Evolutionary conservation across 78 protist genomes (phyloP).

Genomic region (Dictyostelium discoideum): dicty_2.7 NC_007088.5:6274501-6275000

Average conservation of each 20-base stretch:
- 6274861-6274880: conserved; percentile 30
- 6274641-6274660: conserved; percentile 86
- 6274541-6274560: conserved; percentile 82
- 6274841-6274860: conserved; percentile 16
- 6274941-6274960: conserved; percentile 19
- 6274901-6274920: conserved; percentile 44
- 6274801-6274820: background rate
- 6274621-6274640: conserved; percentile 69
- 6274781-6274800: conserved; percentile 3
- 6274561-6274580: conserved; percentile 47
- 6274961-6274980: conserved; percentile 45
- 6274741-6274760: conserved; percentile 30
- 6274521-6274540: conserved; percentile 90
- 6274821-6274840: background rate
- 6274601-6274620: conserved; percentile 72
- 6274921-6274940: conserved; percentile 75
- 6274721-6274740: conserved; percentile 52
- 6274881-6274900: conserved; percentile 30
- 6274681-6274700: conserved; percentile 47
- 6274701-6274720: background rate
- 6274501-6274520: conserved; percentile 90
- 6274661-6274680: conserved; percentile 28
- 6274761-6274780: conserved; percentile 36
- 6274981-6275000: conserved; percentile 74
- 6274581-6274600: conserved; percentile 79